phyloP scores from a whole-genome alignment of 2,329 filamentous ascomycete genomes.

The Akanthomyces lecanii region DNA sequence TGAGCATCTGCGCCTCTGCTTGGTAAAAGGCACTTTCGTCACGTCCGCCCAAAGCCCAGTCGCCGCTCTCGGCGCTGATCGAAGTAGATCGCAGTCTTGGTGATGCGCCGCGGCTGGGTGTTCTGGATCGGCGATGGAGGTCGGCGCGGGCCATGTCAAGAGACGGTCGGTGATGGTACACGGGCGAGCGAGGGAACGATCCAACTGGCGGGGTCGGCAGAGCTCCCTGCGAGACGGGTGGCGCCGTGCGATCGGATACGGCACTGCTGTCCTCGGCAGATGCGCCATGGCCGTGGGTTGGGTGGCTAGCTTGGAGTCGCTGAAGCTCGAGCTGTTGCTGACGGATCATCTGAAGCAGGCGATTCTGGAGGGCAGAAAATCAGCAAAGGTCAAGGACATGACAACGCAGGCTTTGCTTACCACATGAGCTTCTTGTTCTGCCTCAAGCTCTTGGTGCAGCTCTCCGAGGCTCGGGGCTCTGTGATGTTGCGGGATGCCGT shows the following conservation, averaged over 20 bases:
- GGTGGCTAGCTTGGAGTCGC: slow-evolving; percentile 49
- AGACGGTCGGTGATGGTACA: slow-evolving; percentile 49
- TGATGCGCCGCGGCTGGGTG: slow-evolving; percentile 54
- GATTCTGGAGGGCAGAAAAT: slow-evolving; percentile 49
- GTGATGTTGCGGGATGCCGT: slow-evolving; percentile 57
- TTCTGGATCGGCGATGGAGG: slow-evolving; percentile 53
- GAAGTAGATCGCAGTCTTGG: slow-evolving; percentile 54
- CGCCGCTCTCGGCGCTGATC: slow-evolving; percentile 55
- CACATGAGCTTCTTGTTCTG: slow-evolving; percentile 74
- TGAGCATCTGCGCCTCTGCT: slow-evolving; percentile 73
- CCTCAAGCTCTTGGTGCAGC: slow-evolving; percentile 74
- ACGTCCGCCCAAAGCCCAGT: slow-evolving; percentile 59
- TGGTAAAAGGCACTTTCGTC: slow-evolving; percentile 79
- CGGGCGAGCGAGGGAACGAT: slow-evolving; percentile 50
- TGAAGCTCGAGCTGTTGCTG: slow-evolving; percentile 69
- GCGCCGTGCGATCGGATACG: slow-evolving; percentile 42
- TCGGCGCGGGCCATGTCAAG: slow-evolving; percentile 56
- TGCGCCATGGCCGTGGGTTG: slow-evolving; percentile 32
- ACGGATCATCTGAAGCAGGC: slow-evolving; percentile 71
- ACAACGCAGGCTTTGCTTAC: slow-evolving; percentile 37
- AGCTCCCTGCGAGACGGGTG: slow-evolving; percentile 33
- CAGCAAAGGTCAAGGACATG: slow-evolving; percentile 17
- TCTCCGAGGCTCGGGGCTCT: slow-evolving; percentile 69
- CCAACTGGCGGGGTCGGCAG: slow-evolving; percentile 30
- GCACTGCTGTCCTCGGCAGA: slow-evolving; percentile 50